Percentiles rank a stretch among this genome's conserved stretches.
These are phyloP conservation scores for Penicillium sp. DNA, from an alignment of 2,329 filamentous ascomycete species.

Conservation along the genomic window DNA sequence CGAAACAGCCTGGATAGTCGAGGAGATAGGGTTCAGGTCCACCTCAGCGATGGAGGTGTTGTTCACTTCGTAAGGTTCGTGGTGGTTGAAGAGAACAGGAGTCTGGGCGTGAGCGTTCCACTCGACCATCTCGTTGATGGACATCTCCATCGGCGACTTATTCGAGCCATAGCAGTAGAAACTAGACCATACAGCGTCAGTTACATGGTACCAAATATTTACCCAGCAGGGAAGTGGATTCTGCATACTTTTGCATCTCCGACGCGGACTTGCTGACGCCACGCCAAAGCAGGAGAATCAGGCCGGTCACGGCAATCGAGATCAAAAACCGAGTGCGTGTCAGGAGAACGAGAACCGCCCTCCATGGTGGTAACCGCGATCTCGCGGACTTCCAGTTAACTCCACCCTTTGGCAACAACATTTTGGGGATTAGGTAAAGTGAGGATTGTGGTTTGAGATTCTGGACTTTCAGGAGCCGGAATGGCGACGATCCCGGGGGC, in stretches of 20 bases:
- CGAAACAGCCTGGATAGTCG: constrained; percentile 71
- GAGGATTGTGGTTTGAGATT: background rate
- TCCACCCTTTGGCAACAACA: constrained; percentile 89
- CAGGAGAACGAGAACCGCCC: constrained; percentile 68
- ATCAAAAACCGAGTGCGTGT: constrained; percentile 77
- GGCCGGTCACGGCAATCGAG: constrained; percentile 66
- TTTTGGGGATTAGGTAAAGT: constrained; percentile 40
- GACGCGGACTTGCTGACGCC: constrained; percentile 75
- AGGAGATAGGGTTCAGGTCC: constrained; percentile 80
- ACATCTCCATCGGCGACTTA: constrained; percentile 96
- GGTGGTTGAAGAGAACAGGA: constrained; percentile 94
- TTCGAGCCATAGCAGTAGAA: constrained; percentile 97
- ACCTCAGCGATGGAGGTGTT: constrained; percentile 73
- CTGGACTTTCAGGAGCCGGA: constrained; percentile 19
- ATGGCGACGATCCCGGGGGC: constrained; percentile 19
- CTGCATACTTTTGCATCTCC: constrained; percentile 82
- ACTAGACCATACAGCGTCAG: constrained; percentile 49
- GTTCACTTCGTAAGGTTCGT: constrained; percentile 82
- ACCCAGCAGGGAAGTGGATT: constrained; percentile 3
- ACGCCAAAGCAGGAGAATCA: constrained; percentile 83
- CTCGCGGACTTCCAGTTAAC: constrained; percentile 90
- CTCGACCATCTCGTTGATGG: constrained; percentile 80
- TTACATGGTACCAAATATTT: background rate
- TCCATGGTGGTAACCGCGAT: constrained; percentile 72
- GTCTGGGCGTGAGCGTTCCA: constrained; percentile 90